Conservation (phyloP, 2,329 filamentous ascomycete species). For the Alternaria atra region DNA sequence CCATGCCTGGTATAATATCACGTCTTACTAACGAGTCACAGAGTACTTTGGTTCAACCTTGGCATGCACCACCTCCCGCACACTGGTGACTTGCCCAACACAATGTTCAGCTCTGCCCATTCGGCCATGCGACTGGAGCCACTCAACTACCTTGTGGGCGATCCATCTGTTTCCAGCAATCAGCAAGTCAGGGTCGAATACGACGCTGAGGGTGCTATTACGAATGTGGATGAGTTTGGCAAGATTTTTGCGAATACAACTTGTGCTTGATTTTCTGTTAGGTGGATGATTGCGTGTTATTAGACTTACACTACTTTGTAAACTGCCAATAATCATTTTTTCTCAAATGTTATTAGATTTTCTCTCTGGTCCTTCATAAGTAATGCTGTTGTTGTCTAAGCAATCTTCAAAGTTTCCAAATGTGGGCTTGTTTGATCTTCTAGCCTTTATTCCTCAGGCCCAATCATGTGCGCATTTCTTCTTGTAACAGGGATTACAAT, state of each 20-base stretch:
- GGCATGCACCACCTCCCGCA: constrained; percentile 62
- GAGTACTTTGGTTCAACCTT: constrained; percentile 62
- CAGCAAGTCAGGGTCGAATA: constrained; percentile 55
- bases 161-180: constrained; percentile 53
- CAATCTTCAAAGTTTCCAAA: neutral
- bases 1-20: neutral
- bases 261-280: neutral
- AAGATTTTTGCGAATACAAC: constrained; percentile 9
- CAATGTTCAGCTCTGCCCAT: constrained; percentile 60
- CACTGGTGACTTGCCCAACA: constrained; percentile 59
- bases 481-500: neutral
- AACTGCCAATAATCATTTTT: neutral
- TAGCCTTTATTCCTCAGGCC: neutral
- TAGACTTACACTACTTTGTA: neutral
- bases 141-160: constrained; percentile 56
- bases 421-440: neutral
- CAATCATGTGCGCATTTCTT: neutral
- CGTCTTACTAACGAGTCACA: constrained; percentile 13
- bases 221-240: constrained; percentile 21
- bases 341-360: neutral
- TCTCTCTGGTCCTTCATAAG: neutral
- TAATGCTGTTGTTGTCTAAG: neutral
- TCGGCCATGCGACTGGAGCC: constrained; percentile 57
- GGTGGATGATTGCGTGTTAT: neutral
- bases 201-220: constrained; percentile 15